Conservation (phyloP, 1,284 basidiomycete species). For the Coniophora puteana region DNA sequence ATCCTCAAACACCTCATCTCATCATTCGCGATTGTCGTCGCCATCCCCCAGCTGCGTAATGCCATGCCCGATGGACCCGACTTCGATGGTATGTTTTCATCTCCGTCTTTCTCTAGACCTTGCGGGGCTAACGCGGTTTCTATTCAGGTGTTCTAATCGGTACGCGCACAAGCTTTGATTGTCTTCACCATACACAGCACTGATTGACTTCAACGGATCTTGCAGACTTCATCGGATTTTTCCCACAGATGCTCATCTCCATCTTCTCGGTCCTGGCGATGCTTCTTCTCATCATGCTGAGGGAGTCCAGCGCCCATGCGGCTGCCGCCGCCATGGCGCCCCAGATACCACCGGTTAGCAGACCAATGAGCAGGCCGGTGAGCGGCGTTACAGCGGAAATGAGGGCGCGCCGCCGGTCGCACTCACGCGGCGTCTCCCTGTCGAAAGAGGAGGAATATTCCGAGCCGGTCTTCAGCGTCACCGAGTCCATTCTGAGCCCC, state of each 20-base stretch:
- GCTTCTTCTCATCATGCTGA: conserved; percentile 39
- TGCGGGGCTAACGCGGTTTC: neutral
- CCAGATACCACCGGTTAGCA: conserved; percentile 1
- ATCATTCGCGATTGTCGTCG: conserved; percentile 39
- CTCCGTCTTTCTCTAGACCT: neutral
- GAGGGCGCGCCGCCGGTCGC: neutral
- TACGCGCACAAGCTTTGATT: conserved; percentile 18
- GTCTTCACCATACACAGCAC: neutral
- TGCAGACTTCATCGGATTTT: conserved; percentile 50
- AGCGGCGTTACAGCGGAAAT: neutral
- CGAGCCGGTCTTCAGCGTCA: no score
- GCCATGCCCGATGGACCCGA: conserved; percentile 58
- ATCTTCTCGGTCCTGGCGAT: conserved; percentile 37
- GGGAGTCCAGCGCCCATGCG: conserved; percentile 34
- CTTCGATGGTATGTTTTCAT: conserved; percentile 42
- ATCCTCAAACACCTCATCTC: conserved; percentile 38
- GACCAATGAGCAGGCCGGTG: conserved; percentile 1
- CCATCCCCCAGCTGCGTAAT: conserved; percentile 47
- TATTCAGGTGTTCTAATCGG: conserved; percentile 46
- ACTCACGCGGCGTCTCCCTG: no score
- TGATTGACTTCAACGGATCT: conserved; percentile 4
- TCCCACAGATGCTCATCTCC: conserved; percentile 52
- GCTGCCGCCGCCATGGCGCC: conserved; percentile 4
- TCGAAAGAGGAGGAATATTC: no score
- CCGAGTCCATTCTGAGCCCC: neutral